phyloP scores from a whole-genome alignment of 441 rosid genomes.

The Biscutella laevigata region DNA sequence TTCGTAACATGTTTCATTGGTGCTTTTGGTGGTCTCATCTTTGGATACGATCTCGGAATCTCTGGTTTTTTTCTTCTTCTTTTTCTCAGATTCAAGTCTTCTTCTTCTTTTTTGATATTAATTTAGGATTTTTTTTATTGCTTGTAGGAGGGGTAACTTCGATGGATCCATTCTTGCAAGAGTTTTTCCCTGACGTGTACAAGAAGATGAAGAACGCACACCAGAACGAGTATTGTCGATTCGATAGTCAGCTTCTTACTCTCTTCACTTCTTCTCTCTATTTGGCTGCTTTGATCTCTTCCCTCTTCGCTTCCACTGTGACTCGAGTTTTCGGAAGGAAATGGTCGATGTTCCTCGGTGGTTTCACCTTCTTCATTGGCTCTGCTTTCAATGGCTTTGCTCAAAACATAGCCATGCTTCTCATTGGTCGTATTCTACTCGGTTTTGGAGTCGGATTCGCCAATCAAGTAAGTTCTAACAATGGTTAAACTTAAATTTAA shows the following conservation, averaged over 20 bases:
- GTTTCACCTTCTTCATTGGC: conserved; percentile 31
- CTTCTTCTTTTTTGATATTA: neutral
- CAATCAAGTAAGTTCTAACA: conserved; percentile 27
- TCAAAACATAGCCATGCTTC: conserved; percentile 31
- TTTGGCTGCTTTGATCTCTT: conserved; percentile 37
- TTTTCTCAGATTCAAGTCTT: conserved; percentile 1
- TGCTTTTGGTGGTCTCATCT: conserved; percentile 59
- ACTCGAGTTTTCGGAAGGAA: conserved; percentile 32
- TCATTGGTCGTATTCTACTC: conserved; percentile 39
- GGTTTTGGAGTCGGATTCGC: conserved; percentile 42
- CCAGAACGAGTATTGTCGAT: conserved; percentile 32
- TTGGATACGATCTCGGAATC: conserved; percentile 59
- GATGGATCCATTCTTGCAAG: conserved; percentile 28
- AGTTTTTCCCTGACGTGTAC: conserved; percentile 28
- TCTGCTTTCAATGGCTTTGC: conserved; percentile 35
- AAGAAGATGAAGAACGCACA: conserved; percentile 22
- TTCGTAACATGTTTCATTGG: conserved; percentile 48
- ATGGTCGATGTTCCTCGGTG: conserved; percentile 33
- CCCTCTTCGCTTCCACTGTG: conserved; percentile 32
- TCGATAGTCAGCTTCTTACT: conserved; percentile 31
- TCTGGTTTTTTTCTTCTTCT: conserved; percentile 26
- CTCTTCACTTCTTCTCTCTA: conserved; percentile 42
- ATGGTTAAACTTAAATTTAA: neutral
- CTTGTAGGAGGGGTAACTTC: conserved; percentile 34
- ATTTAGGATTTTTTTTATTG: neutral